Conservation (phyloP, 169 alveolate genomes). For the Eimeria tenella region DNA sequence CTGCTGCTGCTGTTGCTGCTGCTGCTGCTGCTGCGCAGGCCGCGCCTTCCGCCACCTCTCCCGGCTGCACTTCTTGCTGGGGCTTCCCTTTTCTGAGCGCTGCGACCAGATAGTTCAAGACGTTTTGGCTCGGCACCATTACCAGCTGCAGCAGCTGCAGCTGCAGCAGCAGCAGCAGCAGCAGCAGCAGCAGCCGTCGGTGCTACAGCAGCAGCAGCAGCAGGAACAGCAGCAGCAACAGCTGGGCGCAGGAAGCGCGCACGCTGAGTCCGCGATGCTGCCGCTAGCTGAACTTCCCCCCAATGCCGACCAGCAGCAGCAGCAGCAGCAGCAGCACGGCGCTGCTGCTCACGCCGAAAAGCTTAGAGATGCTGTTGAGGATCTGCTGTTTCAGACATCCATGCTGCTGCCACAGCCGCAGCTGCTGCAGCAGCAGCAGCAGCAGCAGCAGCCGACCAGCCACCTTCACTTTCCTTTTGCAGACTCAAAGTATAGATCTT, state of each 20-base stretch:
- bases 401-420: too few relatives aligned
- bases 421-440: too few relatives aligned
- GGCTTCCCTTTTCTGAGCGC: constrained; percentile 20
- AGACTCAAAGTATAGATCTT: too few relatives aligned
- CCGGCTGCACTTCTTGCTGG: constrained; percentile 30
- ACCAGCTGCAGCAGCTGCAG: background rate
- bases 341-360: background rate
- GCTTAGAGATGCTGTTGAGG: background rate
- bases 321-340: background rate
- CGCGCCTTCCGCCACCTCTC: constrained; percentile 70
- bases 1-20: background rate
- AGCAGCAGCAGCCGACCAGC: too few relatives aligned
- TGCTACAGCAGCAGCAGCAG: too few relatives aligned
- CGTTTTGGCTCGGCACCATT: constrained; percentile 4
- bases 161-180: background rate
- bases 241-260: too few relatives aligned
- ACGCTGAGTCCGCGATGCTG: background rate
- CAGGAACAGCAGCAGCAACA: too few relatives aligned
- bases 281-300: too few relatives aligned
- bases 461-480: too few relatives aligned
- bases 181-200: background rate
- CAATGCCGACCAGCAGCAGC: too few relatives aligned
- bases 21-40: background rate
- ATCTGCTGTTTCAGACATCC: background rate
- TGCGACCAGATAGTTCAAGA: constrained; percentile 38